A percentile compares a stretch with the other conserved stretches of the same genome.
Conservation (phyloP, 257 asterid genomes). For the Rehmannia glutinosa region DNA sequence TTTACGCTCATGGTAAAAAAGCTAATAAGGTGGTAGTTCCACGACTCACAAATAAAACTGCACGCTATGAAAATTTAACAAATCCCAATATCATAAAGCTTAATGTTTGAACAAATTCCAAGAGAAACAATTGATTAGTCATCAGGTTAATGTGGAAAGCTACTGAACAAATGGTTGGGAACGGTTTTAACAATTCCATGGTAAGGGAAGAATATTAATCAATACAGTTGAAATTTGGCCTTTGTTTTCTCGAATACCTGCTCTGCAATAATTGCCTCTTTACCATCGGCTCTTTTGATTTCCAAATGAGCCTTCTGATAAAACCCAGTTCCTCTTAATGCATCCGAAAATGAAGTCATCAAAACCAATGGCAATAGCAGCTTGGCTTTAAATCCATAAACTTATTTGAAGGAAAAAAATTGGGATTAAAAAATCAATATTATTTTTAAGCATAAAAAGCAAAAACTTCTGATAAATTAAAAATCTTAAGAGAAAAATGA, state of each 20-base stretch:
- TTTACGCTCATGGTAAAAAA: too few species aligned
- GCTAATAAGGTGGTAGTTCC: too few species aligned
- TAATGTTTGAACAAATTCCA: background rate
- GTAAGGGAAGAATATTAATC: conserved; percentile 18
- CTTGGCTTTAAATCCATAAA: conserved; percentile 96
- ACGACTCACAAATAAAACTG: too few species aligned
- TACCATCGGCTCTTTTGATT: conserved; percentile 84
- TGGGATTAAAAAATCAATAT: too few species aligned
- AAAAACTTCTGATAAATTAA: too few species aligned
- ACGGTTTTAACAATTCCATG: conserved; percentile 5
- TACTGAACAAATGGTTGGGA: background rate
- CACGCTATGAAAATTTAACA: background rate
- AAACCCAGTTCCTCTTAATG: conserved; percentile 88
- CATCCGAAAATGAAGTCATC: conserved; percentile 97
- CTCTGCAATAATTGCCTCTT: conserved; percentile 70
- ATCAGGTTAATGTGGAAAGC: background rate
- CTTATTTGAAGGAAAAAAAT: too few species aligned
- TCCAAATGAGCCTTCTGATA: conserved; percentile 87
- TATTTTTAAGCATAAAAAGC: background rate
- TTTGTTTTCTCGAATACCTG: conserved; percentile 96
- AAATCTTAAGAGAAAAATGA: background rate
- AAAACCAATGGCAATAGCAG: conserved; percentile 93
- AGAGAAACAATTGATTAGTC: background rate
- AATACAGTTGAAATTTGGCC: conserved; percentile 72
- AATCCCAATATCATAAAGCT: background rate